Evolutionary conservation across 805 yeast species (phyloP).

Genomic region (Schwanniomyces sp.): DNA sequence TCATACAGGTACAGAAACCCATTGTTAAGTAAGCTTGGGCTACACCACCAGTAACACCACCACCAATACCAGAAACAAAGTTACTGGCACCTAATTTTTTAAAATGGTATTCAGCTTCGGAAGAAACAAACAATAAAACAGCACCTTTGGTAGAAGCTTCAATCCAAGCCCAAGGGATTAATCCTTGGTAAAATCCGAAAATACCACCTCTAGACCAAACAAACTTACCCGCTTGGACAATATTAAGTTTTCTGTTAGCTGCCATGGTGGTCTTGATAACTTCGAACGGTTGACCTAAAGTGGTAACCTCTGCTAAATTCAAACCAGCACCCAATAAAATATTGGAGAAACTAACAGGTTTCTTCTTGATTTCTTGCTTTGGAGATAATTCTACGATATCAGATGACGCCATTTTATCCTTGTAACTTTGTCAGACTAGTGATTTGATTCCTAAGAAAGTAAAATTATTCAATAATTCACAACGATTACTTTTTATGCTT

Average conservation of each 20-base stretch:
- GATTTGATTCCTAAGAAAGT: no score
- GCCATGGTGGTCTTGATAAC: conserved; percentile 98
- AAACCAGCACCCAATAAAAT: conserved; percentile 91
- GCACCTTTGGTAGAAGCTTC: conserved; percentile 99
- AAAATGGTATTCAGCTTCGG: conserved; percentile 85
- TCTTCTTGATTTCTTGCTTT: conserved; percentile 57
- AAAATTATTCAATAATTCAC: no score
- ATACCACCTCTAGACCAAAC: conserved; percentile 95
- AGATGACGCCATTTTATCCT: not conserved
- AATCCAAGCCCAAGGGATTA: conserved; percentile 99
- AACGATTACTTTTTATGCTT: no score
- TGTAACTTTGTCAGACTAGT: not conserved
- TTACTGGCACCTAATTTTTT: conserved; percentile 59
- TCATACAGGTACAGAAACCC: conserved; percentile 99
- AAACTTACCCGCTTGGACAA: conserved; percentile 64
- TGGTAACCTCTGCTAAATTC: conserved; percentile 88
- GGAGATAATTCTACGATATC: not conserved
- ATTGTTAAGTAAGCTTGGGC: conserved; percentile 95
- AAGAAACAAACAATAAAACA: conserved; percentile 84
- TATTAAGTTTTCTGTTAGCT: conserved; percentile 76
- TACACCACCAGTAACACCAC: conserved; percentile 95
- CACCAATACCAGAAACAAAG: conserved; percentile 86
- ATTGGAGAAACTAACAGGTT: conserved; percentile 85
- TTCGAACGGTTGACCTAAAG: conserved; percentile 96
- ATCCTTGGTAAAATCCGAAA: conserved; percentile 92